A percentile compares a stretch with the other conserved stretches of the same genome.
phyloP scores from a whole-genome alignment of 768 basidiomycete genomes.

The Pleurotus tuber-regium region DNA sequence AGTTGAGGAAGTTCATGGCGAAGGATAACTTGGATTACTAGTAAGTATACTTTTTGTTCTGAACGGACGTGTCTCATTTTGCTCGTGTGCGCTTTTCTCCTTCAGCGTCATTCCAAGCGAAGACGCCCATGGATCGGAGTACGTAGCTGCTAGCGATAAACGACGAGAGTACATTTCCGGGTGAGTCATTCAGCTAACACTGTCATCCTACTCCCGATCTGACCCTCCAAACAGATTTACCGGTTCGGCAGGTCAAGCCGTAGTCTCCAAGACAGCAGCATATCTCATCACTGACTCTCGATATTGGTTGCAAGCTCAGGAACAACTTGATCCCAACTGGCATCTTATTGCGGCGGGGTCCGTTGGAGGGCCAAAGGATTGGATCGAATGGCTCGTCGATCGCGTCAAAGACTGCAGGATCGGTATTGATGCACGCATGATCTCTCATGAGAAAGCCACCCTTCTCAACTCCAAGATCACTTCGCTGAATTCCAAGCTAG shows the following conservation, averaged over 20 bases:
- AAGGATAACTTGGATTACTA: constrained; percentile 75
- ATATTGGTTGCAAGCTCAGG: constrained; percentile 78
- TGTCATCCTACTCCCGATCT: constrained; percentile 36
- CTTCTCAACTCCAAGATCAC: constrained; percentile 56
- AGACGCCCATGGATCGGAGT: constrained; percentile 84
- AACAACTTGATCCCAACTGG: constrained; percentile 76
- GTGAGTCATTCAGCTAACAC: constrained; percentile 36
- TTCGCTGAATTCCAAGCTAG: constrained; percentile 57
- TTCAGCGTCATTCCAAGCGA: constrained; percentile 73
- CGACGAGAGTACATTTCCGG: constrained; percentile 77
- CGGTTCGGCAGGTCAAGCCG: constrained; percentile 68
- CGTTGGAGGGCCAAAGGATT: constrained; percentile 56
- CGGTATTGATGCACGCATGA: constrained; percentile 83
- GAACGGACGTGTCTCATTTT: background rate
- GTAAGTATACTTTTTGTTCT: constrained; percentile 39
- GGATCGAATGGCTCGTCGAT: constrained; percentile 73
- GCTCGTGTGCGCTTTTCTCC: constrained; percentile 1
- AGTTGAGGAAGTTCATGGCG: constrained; percentile 61
- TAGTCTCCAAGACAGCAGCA: constrained; percentile 63
- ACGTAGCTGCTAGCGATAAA: constrained; percentile 73
- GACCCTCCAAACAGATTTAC: constrained; percentile 49
- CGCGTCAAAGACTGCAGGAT: constrained; percentile 51
- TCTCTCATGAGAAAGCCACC: constrained; percentile 70
- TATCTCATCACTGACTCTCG: constrained; percentile 80
- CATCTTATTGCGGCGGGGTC: constrained; percentile 56